Conservation (phyloP, 2,329 filamentous ascomycete genomes). For the Piedraia hortae region DNA sequence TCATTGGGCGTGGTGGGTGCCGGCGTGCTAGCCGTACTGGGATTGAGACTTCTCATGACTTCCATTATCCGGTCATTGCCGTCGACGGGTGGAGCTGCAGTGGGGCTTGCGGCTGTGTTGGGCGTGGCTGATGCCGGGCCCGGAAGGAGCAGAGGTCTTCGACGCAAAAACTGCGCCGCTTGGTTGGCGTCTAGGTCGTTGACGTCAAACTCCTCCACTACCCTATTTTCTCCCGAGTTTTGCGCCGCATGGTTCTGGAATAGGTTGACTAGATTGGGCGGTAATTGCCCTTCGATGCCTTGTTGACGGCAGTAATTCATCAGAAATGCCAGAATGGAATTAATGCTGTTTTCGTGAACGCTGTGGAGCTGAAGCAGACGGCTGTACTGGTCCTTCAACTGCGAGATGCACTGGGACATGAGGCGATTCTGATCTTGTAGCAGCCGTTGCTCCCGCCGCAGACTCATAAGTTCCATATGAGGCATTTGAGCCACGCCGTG, state of each 20-base stretch:
- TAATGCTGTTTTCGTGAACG: constrained; percentile 95
- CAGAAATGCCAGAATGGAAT: constrained; percentile 89
- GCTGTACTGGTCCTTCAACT: constrained; percentile 61
- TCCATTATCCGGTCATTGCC: constrained; percentile 6
- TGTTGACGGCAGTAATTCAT: constrained; percentile 87
- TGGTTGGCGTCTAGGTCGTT: constrained; percentile 12
- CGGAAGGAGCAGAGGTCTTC: constrained; percentile 9
- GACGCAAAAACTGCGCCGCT: constrained; percentile 8
- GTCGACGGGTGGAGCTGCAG: constrained; percentile 7
- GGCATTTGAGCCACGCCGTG: constrained; percentile 23
- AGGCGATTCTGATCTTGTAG: constrained; percentile 66
- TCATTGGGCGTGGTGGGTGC: constrained; percentile 18
- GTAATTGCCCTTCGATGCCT: constrained; percentile 62
- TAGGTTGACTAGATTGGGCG: constrained; percentile 58
- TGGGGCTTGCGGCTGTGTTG: constrained; percentile 9
- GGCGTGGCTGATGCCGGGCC: constrained; percentile 11
- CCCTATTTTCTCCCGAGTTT: constrained; percentile 17
- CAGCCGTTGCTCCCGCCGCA: constrained; percentile 55
- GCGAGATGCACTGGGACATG: constrained; percentile 57
- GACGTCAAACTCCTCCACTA: constrained; percentile 29
- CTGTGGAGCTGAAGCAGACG: constrained; percentile 74
- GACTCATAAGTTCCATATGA: constrained; percentile 45
- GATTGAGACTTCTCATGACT: constrained; percentile 5
- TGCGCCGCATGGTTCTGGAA: constrained; percentile 28
- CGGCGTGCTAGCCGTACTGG: constrained; percentile 13